A percentile compares a stretch with the other conserved stretches of the same genome.
Evolutionary conservation across 371 early-diverging fungal species (phyloP).

Genomic region (Smittium mucronatum): DNA sequence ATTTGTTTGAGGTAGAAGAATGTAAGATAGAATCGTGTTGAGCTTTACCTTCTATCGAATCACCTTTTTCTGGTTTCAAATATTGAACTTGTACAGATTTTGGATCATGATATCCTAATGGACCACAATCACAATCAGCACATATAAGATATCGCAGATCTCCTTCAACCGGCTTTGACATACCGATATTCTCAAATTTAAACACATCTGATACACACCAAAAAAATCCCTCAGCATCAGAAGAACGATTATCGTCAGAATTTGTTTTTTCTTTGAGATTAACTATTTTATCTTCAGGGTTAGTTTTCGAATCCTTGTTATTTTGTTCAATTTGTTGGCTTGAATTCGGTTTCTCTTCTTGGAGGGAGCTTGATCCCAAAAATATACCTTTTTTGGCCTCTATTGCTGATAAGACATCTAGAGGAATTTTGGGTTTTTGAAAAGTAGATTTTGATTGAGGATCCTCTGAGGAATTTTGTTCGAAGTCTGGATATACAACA

Average conservation of each 20-base stretch:
- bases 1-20: not conserved
- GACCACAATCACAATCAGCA: conserved; percentile 11
- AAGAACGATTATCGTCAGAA: not conserved
- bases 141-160: conserved; percentile 2
- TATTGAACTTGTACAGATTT: not conserved
- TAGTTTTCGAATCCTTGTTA: not conserved
- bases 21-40: not conserved
- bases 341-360: not conserved
- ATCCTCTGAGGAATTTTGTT: not conserved
- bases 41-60: not conserved
- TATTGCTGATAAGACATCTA: not conserved
- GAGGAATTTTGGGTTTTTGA: not conserved
- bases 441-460: not conserved
- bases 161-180: conserved; percentile 2
- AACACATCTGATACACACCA: conserved; percentile 7
- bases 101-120: conserved; percentile 7
- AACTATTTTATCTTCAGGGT: not conserved
- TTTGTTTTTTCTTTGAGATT: not conserved
- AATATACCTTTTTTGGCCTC: not conserved
- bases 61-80: not conserved
- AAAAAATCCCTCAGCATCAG: conserved; percentile 5
- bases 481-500: not conserved
- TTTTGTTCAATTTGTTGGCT: not conserved
- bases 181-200: conserved; percentile 11
- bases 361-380: not conserved